A percentile compares a stretch with the other conserved stretches of the same genome.
Conservation (phyloP, 768 basidiomycete species). For the Psilocybe subaeruginosa region DNA sequence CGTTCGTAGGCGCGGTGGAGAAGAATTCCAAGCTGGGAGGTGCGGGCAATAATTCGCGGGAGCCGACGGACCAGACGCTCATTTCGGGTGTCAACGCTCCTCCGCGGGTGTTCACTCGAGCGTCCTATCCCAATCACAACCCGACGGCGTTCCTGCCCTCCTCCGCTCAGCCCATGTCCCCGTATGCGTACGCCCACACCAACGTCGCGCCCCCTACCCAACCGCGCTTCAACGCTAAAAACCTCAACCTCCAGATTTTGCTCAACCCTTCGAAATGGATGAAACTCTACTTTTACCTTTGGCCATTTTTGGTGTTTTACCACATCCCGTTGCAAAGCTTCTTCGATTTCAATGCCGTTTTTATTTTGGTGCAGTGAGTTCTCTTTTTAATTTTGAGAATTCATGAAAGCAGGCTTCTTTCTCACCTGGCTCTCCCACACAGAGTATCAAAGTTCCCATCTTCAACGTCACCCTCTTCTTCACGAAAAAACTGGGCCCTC, state of each 20-base stretch:
- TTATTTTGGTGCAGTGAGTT: slow-evolving; percentile 81
- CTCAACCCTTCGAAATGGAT: slow-evolving; percentile 58
- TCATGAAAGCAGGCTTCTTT: background rate
- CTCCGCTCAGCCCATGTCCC: slow-evolving; percentile 21
- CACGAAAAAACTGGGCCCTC: slow-evolving; percentile 80
- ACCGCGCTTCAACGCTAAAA: slow-evolving; percentile 69
- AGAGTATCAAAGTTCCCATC: slow-evolving; percentile 81
- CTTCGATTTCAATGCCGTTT: slow-evolving; percentile 89
- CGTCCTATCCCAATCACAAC: slow-evolving; percentile 1
- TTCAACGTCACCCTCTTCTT: slow-evolving; percentile 48
- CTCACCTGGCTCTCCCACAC: slow-evolving; percentile 4
- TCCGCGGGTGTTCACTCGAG: slow-evolving; percentile 21
- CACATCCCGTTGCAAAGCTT: slow-evolving; percentile 80
- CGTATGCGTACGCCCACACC: slow-evolving; percentile 7
- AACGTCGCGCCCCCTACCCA: slow-evolving; percentile 37
- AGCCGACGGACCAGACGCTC: slow-evolving; percentile 53
- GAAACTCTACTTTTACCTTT: slow-evolving; percentile 67
- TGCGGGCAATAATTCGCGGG: slow-evolving; percentile 25
- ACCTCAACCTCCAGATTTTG: slow-evolving; percentile 70
- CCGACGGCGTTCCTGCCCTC: slow-evolving; percentile 5
- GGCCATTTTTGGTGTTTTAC: slow-evolving; percentile 71
- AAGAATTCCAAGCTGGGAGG: background rate
- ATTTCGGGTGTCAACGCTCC: slow-evolving; percentile 10
- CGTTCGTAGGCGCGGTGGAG: slow-evolving; percentile 33
- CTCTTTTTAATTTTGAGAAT: slow-evolving; percentile 7